Conservation (phyloP, 768 basidiomycete species). For the Boletus patriciae region DNA sequence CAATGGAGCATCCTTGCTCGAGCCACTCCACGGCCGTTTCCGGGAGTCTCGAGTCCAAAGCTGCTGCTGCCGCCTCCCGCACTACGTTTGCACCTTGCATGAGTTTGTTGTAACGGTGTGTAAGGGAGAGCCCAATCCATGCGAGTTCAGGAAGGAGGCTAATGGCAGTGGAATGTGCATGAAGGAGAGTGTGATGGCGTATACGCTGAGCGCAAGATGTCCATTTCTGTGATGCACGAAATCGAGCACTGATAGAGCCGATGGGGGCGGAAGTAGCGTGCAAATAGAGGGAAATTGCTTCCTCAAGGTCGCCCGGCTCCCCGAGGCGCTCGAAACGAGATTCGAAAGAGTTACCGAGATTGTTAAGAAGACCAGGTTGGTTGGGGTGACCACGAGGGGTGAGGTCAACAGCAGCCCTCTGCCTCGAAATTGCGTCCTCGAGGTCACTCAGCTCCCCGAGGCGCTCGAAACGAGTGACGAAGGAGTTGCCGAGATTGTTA, state of each 20-base stretch:
- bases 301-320: too few relatives aligned
- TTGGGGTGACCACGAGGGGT: too few relatives aligned
- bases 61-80: neutral
- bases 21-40: slow-evolving; percentile 13
- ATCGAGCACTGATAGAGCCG: neutral
- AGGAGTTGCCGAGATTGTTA: too few relatives aligned
- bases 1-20: slow-evolving; percentile 14
- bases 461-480: too few relatives aligned
- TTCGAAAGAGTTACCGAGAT: too few relatives aligned
- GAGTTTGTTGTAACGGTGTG: slow-evolving; percentile 15
- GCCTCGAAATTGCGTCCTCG: too few relatives aligned
- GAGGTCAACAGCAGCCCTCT: too few relatives aligned
- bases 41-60: neutral
- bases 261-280: neutral
- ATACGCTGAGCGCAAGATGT: slow-evolving; percentile 1
- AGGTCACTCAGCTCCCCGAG: too few relatives aligned
- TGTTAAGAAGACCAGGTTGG: too few relatives aligned
- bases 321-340: too few relatives aligned
- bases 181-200: slow-evolving; percentile 9
- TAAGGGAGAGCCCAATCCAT: slow-evolving; percentile 17
- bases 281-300: neutral
- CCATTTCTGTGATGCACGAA: slow-evolving; percentile 10
- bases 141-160: slow-evolving; percentile 19
- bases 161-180: slow-evolving; percentile 18
- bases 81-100: slow-evolving; percentile 1